Percentiles rank a stretch among this genome's conserved stretches.
phyloP scores from a whole-genome alignment of 768 basidiomycete species.

The Pleurotus tuber-regium region DNA sequence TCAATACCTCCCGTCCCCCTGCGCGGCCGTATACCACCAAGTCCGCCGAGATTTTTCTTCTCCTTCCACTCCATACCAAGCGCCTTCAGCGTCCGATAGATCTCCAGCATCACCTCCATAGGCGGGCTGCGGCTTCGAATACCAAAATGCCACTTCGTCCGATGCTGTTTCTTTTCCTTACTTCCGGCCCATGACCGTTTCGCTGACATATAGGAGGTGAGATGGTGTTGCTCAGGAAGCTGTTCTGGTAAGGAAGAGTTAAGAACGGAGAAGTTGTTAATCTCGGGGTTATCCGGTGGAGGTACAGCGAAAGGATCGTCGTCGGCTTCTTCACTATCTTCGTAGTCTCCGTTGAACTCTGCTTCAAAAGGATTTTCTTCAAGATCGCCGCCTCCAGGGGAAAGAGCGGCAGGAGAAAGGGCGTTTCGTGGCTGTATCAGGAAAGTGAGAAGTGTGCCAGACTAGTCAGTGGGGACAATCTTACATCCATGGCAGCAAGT shows the following conservation, averaged over 20 bases:
- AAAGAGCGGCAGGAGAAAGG: slow-evolving; percentile 64
- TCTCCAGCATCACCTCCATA: slow-evolving; percentile 99
- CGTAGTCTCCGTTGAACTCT: slow-evolving; percentile 66
- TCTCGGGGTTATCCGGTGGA: slow-evolving; percentile 32
- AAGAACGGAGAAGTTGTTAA: slow-evolving; percentile 80
- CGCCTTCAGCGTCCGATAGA: slow-evolving; percentile 87
- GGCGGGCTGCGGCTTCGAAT: slow-evolving; percentile 92
- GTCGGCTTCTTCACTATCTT: slow-evolving; percentile 48
- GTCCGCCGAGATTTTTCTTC: slow-evolving; percentile 74
- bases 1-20: slow-evolving; percentile 45
- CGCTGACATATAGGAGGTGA: slow-evolving; percentile 64
- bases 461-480: slow-evolving; percentile 22
- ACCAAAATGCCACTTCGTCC: slow-evolving; percentile 97
- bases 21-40: slow-evolving; percentile 50
- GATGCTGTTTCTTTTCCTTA: slow-evolving; percentile 65
- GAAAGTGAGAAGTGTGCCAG: neutral
- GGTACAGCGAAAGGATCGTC: slow-evolving; percentile 34
- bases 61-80: slow-evolving; percentile 98
- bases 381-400: slow-evolving; percentile 56
- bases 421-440: slow-evolving; percentile 61
- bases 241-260: slow-evolving; percentile 80
- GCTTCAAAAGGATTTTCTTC: slow-evolving; percentile 81
- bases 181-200: slow-evolving; percentile 39
- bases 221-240: slow-evolving; percentile 59
- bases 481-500: slow-evolving; percentile 75